These are phyloP conservation scores for Populus davidiana DNA, from an alignment of 345 rosid species.

Conservation along the genomic window DNA sequence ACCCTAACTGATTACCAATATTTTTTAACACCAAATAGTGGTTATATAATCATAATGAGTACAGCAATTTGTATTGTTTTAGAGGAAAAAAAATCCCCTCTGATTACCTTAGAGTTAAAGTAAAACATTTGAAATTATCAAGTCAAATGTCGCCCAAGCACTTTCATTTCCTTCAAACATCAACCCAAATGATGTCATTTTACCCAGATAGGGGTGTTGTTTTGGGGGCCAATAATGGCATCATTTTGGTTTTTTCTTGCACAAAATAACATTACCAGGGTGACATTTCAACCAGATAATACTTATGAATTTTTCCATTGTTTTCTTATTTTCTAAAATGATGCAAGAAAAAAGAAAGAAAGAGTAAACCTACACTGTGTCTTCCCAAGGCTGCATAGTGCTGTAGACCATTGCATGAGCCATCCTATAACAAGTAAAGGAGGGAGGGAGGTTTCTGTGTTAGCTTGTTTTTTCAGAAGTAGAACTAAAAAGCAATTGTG, in stretches of 20 bases:
- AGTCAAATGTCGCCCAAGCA: background rate
- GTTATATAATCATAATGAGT: background rate
- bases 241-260: background rate
- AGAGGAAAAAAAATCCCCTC: too few species aligned
- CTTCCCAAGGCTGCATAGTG: slow-evolving; percentile 99
- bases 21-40: background rate
- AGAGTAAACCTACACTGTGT: slow-evolving; percentile 61
- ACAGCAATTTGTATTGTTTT: background rate
- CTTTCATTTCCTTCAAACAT: background rate
- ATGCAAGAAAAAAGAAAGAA: background rate
- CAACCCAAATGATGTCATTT: background rate
- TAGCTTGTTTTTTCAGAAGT: background rate
- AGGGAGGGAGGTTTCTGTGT: background rate
- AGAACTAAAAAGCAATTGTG: background rate
- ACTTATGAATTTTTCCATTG: background rate
- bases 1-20: background rate
- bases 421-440: slow-evolving; percentile 53
- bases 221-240: background rate
- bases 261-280: background rate
- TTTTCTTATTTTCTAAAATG: background rate
- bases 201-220: background rate
- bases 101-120: background rate
- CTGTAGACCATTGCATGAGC: slow-evolving; percentile 97
- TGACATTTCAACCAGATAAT: background rate
- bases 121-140: background rate